Evolutionary conservation across 208 protist species (phyloP).

Genomic region (Leishmania tarentolae): DNA sequence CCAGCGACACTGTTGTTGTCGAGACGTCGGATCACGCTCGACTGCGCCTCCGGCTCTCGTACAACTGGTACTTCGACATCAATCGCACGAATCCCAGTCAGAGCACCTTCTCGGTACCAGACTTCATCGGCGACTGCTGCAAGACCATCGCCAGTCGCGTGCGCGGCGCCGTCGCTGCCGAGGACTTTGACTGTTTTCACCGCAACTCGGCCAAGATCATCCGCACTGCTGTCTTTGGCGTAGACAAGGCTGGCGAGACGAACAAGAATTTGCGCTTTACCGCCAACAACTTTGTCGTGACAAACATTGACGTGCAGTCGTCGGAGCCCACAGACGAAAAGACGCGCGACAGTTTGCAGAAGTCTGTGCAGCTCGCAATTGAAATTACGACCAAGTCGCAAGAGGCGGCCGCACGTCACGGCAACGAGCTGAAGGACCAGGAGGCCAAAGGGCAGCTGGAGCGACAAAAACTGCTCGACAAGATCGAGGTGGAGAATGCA

Average conservation of each 20-base stretch:
- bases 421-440: constrained; percentile 93
- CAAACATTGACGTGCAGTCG: constrained; percentile 95
- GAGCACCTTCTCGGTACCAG: constrained; percentile 85
- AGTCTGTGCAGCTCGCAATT: constrained; percentile 98
- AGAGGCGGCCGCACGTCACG: constrained; percentile 92
- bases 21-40: constrained; percentile 97
- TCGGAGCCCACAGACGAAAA: constrained; percentile 94
- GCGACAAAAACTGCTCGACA: constrained; percentile 90
- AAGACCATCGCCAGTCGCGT: constrained; percentile 97
- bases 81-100: constrained; percentile 44
- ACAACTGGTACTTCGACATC: constrained; percentile 97
- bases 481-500: constrained; percentile 85
- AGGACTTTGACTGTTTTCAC: constrained; percentile 97
- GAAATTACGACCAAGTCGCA: constrained; percentile 98
- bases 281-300: constrained; percentile 94
- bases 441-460: constrained; percentile 92
- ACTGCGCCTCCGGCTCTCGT: constrained; percentile 93
- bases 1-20: constrained; percentile 93
- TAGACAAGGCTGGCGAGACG: constrained; percentile 54
- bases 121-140: constrained; percentile 98
- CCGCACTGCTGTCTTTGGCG: constrained; percentile 93
- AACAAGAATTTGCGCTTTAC: constrained; percentile 78
- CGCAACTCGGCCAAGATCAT: constrained; percentile 96
- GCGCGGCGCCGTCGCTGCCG: constrained; percentile 92
- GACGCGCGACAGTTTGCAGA: constrained; percentile 95